Evolutionary conservation across 83 land plant species (phyloP), one percentile per base, ranked within the genome.

Genomic region (Larix sibirica): DNA sequence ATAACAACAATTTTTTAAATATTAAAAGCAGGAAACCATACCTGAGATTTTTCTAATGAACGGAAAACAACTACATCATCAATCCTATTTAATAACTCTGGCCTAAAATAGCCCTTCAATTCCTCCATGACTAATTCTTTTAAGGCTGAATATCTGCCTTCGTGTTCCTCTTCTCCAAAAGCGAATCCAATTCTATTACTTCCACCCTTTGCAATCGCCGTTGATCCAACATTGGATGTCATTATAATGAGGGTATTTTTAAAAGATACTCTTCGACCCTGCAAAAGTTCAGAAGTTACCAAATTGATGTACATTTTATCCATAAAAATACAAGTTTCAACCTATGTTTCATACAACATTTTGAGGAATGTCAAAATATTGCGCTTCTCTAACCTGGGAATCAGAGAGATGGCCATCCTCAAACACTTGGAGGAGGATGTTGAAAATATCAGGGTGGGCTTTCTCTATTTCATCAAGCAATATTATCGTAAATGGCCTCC

Each of bases 391-490:
- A 54, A 94, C 98, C 97, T 95, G 98, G 80, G 99, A 94, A 75
- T 97, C 96, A 20, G 99, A 87, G 7, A 97, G 93, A 81, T 91
- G 94, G 3, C 99, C 99, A 81, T 97, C 99, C 86, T 95, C 99
- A 92, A 97, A 95, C 31, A 97, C 40, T 87, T 97, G 97, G 58
- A 97, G 92, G 12, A 96, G 91, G 79, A 97, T 94, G 79, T 96
- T 97, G 82, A 96, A 96, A 70, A 94, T 85, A 91, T 93, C 98
- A 23, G 96, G 95, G 77, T 97, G 99, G 28, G 99, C 99, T 84
- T 97, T 97, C 84, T 97, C 99, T 81, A 97, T 93, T 79, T 97
- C 99, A 87, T 97, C 99, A 74, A 97, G 88, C 78, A 97, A 88
- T 36, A 97, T 80, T 47, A 96, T 92, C 23, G 97, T 94, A 80